Base-by-base conservation (phyloP, 495 filamentous ascomycete species). In the Xylaria longipes region DNA sequence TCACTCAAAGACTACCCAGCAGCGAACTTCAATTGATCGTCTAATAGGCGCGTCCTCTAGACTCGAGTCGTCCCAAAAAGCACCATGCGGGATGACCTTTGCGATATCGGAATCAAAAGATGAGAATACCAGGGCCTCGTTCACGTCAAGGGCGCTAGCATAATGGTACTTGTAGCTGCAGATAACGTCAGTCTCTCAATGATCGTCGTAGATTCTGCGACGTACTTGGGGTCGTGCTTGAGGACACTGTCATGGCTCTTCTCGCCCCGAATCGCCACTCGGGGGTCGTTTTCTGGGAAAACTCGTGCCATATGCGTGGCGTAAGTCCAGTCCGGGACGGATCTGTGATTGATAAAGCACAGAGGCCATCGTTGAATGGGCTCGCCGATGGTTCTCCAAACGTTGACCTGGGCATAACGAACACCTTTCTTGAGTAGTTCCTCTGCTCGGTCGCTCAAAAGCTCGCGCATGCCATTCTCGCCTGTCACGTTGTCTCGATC, bases 361-460 rank as follows among this genome's bases (percentile, higher is more conserved):
- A 78, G 74, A 1, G 76, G 76, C 76, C 76, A 78, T 60, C 75
- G 73, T 68, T 73, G 64, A 70, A 76, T 74, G 46, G 76, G 72
- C 25, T 73, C 54, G 68, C 75, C 76, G 64, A 78, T 73, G 6
- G 74, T 74, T 67, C 76, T 72, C 76, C 76, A 78, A 70, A 78
- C 83, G 17, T 86, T 84, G 31, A 94, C 84, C 79, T 93, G 90
- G 11, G 82, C 81, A 17, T 82, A 82, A 73, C 92, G 94, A 64
- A 91, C 88, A 27, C 92, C 92, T 37, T 89, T 84, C 43, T 91
- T 86, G 17, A 95, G 83, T 63, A 93, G 89, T 71, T 93, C 89
- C 75, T 92, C 92, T 1, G 92, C 92, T 17, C 86, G 90, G 29
- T 86, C 85, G 75, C 93, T 91, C 72, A 91, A 91, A 48, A 92